These are phyloP conservation scores for Rhizophora apiculata DNA, from an alignment of 345 rosid genomes.

Conservation along the genomic window DNA sequence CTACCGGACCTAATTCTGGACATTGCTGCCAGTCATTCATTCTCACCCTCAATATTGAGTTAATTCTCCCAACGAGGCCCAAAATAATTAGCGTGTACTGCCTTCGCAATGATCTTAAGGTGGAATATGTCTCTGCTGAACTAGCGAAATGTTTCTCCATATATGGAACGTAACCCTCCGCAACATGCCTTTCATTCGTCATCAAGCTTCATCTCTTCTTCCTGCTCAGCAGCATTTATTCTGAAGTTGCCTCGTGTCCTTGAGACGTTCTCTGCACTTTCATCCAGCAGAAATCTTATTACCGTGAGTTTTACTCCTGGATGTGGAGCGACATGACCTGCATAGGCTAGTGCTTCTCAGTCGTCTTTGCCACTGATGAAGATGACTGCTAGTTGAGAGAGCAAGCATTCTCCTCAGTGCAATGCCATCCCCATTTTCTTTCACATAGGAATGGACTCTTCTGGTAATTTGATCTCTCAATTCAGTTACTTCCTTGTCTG, in stretches of 20 bases:
- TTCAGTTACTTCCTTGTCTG: conserved; percentile 58
- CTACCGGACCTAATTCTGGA: conserved; percentile 88
- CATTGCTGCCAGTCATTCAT: conserved; percentile 95
- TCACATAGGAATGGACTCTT: conserved; percentile 51
- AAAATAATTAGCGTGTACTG: conserved; percentile 68
- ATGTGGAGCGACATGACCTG: conserved; percentile 65
- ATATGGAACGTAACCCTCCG: conserved; percentile 65
- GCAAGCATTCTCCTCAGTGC: conserved; percentile 69
- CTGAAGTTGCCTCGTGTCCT: conserved; percentile 53
- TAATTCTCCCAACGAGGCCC: conserved; percentile 69
- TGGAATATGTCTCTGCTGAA: conserved; percentile 77
- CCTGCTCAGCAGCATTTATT: conserved; percentile 52
- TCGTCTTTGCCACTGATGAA: conserved; percentile 93
- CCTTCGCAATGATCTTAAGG: conserved; percentile 65
- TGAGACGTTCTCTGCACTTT: conserved; percentile 43
- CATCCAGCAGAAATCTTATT: conserved; percentile 77
- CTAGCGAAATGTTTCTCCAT: conserved; percentile 82
- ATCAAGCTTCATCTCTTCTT: conserved; percentile 87
- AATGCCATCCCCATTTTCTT: conserved; percentile 60
- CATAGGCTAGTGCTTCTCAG: conserved; percentile 77
- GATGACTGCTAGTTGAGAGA: conserved; percentile 77
- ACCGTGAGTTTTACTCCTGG: conserved; percentile 70
- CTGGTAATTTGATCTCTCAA: conserved; percentile 68
- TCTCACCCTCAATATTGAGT: conserved; percentile 63
- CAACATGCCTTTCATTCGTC: conserved; percentile 75